Conservation (phyloP, 192 early-diverging fungal species). For the Allomyces arbusculus region DNA sequence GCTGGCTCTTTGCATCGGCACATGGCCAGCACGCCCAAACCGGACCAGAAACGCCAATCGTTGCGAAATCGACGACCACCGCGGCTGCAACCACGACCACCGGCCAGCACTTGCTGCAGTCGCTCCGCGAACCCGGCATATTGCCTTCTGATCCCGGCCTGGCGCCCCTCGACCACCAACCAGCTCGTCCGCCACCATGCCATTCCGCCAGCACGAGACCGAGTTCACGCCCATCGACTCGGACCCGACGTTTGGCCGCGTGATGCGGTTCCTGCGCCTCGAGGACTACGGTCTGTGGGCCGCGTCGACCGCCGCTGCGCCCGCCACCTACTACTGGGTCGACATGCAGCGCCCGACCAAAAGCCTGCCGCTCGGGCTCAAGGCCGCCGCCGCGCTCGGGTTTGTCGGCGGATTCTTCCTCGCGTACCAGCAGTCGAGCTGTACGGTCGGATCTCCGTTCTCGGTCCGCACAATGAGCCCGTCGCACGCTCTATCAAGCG, state of each 20-base stretch:
- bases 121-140: too few relatives aligned
- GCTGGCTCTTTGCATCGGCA: too few relatives aligned
- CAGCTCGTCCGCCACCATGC: background rate
- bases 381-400: background rate
- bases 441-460: background rate
- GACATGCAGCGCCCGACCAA: background rate
- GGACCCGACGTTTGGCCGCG: background rate
- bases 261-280: background rate
- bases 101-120: too few relatives aligned
- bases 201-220: background rate
- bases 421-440: background rate
- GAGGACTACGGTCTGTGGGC: background rate
- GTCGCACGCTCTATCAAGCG: too few relatives aligned
- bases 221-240: background rate
- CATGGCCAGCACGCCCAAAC: too few relatives aligned
- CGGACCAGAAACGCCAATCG: too few relatives aligned
- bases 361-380: background rate
- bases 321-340: background rate
- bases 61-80: too few relatives aligned
- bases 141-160: too few relatives aligned
- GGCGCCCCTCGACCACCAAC: too few relatives aligned
- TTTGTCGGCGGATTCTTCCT: background rate
- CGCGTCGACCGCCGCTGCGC: background rate
- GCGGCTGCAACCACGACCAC: too few relatives aligned
- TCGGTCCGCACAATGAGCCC: too few relatives aligned